Conservation (phyloP, 2,329 filamentous ascomycete genomes). For the Moelleriella libera region DNA sequence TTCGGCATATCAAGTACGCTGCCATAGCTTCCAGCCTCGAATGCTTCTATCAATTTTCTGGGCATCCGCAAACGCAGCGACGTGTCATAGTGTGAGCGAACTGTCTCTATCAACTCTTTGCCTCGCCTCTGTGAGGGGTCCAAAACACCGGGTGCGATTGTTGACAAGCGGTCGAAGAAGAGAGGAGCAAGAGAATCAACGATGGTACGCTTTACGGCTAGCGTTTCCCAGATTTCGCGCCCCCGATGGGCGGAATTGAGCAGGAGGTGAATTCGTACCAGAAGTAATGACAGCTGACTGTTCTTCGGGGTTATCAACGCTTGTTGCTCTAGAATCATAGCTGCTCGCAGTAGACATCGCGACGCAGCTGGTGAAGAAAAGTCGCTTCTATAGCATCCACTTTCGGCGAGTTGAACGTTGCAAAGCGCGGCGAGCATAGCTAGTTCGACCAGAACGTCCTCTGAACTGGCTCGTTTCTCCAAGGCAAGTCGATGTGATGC, state of each 20-base stretch:
- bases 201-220: slow-evolving; percentile 42
- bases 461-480: slow-evolving; percentile 1
- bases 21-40: slow-evolving; percentile 34
- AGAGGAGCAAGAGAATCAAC: slow-evolving; percentile 40
- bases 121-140: slow-evolving; percentile 16
- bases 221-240: slow-evolving; percentile 31
- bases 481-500: slow-evolving; percentile 1
- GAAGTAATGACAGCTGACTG: slow-evolving; percentile 30
- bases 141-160: slow-evolving; percentile 28
- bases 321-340: slow-evolving; percentile 34
- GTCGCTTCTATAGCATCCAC: slow-evolving; percentile 1
- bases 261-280: slow-evolving; percentile 36
- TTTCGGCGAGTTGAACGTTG: slow-evolving; percentile 16
- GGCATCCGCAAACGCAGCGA: slow-evolving; percentile 33
- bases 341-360: slow-evolving; percentile 29
- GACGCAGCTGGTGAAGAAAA: slow-evolving; percentile 7
- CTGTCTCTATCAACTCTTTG: slow-evolving; percentile 23
- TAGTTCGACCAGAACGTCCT: slow-evolving; percentile 17
- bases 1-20: slow-evolving; percentile 32
- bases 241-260: slow-evolving; percentile 34
- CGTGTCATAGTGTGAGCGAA: slow-evolving; percentile 29
- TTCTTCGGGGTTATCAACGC: slow-evolving; percentile 29
- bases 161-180: slow-evolving; percentile 41
- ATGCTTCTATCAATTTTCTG: slow-evolving; percentile 27
- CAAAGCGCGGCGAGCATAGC: slow-evolving; percentile 20